These are phyloP conservation scores for Tricholomella constricta DNA, from an alignment of 768 basidiomycete genomes.

Conservation along the genomic window DNA sequence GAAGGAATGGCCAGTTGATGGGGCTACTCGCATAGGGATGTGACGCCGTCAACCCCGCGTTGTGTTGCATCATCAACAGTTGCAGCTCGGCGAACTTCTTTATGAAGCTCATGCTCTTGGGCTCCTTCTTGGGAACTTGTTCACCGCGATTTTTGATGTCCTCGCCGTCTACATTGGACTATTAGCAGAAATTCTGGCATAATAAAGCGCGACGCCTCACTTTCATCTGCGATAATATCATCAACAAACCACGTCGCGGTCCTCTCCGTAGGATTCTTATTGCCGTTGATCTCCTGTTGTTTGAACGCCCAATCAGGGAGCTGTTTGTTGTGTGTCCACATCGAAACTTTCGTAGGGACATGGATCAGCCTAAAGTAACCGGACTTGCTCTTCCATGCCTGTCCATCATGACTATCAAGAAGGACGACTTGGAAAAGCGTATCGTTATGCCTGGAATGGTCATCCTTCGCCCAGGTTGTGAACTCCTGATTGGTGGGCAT, in stretches of 20 bases:
- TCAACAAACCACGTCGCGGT: constrained; percentile 89
- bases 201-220: constrained; percentile 44
- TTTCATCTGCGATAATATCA: constrained; percentile 71
- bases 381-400: constrained; percentile 91
- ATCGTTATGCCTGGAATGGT: constrained; percentile 78
- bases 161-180: constrained; percentile 45
- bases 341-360: constrained; percentile 83
- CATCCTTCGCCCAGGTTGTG: constrained; percentile 86
- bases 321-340: constrained; percentile 88
- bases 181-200: constrained; percentile 5
- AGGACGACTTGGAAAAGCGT: constrained; percentile 84
- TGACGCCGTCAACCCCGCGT: constrained; percentile 96
- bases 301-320: constrained; percentile 97
- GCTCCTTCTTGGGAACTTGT: constrained; percentile 57
- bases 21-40: constrained; percentile 97
- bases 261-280: constrained; percentile 85
- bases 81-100: constrained; percentile 94
- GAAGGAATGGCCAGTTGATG: constrained; percentile 97
- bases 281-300: constrained; percentile 97
- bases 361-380: constrained; percentile 92
- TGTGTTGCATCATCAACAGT: constrained; percentile 95
- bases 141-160: constrained; percentile 56
- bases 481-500: constrained; percentile 99
- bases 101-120: constrained; percentile 89
- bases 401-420: constrained; percentile 71